Evolutionary conservation across 2,329 filamentous ascomycete genomes (phyloP).

Genomic region (Microcyclosporella mali): DNA sequence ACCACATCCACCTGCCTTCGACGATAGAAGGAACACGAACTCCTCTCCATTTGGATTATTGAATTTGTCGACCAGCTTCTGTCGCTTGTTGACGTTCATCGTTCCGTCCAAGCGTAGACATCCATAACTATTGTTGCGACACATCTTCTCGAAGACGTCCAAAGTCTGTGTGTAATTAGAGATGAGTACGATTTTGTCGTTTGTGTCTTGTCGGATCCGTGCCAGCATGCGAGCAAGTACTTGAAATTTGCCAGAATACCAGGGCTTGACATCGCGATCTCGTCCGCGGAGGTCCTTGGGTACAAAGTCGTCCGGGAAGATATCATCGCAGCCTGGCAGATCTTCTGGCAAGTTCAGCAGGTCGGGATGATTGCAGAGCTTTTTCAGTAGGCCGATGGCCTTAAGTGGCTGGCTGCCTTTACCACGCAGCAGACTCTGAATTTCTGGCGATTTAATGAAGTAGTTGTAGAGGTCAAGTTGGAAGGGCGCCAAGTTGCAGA

Average conservation of each 20-base stretch:
- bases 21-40: constrained; percentile 92
- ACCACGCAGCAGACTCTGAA: constrained; percentile 81
- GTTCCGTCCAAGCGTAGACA: constrained; percentile 86
- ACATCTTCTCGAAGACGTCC: constrained; percentile 88
- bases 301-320: constrained; percentile 79
- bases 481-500: constrained; percentile 90
- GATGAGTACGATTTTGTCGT: constrained; percentile 98
- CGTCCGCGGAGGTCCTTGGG: constrained; percentile 81
- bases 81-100: constrained; percentile 95
- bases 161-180: constrained; percentile 97
- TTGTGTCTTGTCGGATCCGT: constrained; percentile 89
- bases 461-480: constrained; percentile 92
- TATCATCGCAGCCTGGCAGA: constrained; percentile 75
- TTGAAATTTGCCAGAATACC: constrained; percentile 97
- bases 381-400: constrained; percentile 93
- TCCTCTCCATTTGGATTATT: constrained; percentile 86
- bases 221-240: constrained; percentile 93
- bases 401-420: constrained; percentile 64
- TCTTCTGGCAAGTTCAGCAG: constrained; percentile 77
- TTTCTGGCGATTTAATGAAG: constrained; percentile 92
- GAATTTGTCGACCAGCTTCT: constrained; percentile 96
- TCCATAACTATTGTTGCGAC: constrained; percentile 77
- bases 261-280: constrained; percentile 85
- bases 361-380: constrained; percentile 96
- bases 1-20: constrained; percentile 93